Evolutionary conservation across 441 rosid species (phyloP).

Genomic region (Gossypium schwendimanii): DNA sequence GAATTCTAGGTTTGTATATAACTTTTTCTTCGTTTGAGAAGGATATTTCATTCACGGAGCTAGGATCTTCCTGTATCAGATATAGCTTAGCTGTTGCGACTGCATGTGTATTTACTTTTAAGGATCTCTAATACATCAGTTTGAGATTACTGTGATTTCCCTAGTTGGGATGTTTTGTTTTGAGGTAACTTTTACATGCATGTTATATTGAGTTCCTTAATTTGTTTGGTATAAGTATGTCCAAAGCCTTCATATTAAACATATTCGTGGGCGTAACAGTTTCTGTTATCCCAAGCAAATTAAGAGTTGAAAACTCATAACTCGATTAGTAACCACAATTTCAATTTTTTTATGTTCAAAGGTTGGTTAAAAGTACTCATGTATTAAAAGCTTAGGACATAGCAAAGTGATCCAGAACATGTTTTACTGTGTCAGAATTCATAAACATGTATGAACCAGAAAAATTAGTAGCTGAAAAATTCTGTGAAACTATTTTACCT

Average conservation of each 20-base stretch:
- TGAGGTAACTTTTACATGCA: constrained; percentile 16
- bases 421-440: background rate
- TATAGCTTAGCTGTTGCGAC: constrained; percentile 15
- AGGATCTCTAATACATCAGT: constrained; percentile 19
- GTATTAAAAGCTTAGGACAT: background rate
- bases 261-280: too few species aligned
- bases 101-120: constrained; percentile 9
- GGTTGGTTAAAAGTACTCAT: background rate
- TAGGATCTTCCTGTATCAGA: constrained; percentile 22
- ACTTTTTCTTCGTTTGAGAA: constrained; percentile 19
- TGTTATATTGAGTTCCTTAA: constrained; percentile 21
- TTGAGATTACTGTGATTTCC: constrained; percentile 25
- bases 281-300: too few species aligned
- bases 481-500: background rate
- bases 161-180: constrained; percentile 33
- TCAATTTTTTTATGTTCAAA: background rate
- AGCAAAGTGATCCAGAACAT: background rate
- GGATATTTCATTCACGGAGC: constrained; percentile 19
- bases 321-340: too few species aligned
- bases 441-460: too few species aligned
- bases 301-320: too few species aligned
- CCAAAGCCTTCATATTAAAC: too few species aligned
- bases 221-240: background rate
- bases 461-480: too few species aligned
- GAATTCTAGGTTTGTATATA: constrained; percentile 36